Base-by-base conservation (phyloP, 768 basidiomycete genomes). In the Pholiota molesta region DNA sequence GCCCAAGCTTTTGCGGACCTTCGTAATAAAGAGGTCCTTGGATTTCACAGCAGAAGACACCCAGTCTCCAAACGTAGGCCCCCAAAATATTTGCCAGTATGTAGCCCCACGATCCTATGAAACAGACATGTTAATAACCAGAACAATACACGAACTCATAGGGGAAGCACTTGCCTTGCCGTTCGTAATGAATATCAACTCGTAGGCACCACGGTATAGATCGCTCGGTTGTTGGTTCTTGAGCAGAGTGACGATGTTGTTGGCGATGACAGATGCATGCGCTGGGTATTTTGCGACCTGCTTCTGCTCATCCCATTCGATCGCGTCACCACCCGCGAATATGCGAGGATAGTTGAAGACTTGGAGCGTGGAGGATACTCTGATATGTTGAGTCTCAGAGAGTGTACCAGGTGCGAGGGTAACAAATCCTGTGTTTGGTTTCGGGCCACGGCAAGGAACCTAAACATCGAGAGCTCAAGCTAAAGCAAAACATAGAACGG, bases 251-350 rank as follows among this genome's bases (percentile, higher is more conserved):
- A 85, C 35, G 8, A 88, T 71, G 61, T 92, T 91, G 37, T 78
- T 73, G 1, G 75, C 76, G n/a, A 86, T 75, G 44, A 89, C 63
- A 6, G 68, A 61, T 0, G 75, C 78, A 62, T 91, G 90, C 5
- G 65, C 68, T 0, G 51, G 39, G 0, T 75, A 75, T 68, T 90
- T 90, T 10, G 62, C 73, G 3, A 72, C 68, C 52, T 81, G 87
- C 67, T 90, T 90, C 72, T 90, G 84, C 70, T 91, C 89, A 0
- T 73, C 59, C 77, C 82, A 86, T 40, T 87, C 85, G 62, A 86
- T 81, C 61, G 87, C 79, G 67, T 92, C 90, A 1, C 90, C 90
- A 2, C 74, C 78, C 0, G 89, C 91, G 60, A 87, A 90, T 14
- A 91, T 82, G 61, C 78, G 78, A 0, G 83, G 74, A 69, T 87